Conservation (phyloP, 2,329 filamentous ascomycete species). For the Aaosphaeria arxii region DNA sequence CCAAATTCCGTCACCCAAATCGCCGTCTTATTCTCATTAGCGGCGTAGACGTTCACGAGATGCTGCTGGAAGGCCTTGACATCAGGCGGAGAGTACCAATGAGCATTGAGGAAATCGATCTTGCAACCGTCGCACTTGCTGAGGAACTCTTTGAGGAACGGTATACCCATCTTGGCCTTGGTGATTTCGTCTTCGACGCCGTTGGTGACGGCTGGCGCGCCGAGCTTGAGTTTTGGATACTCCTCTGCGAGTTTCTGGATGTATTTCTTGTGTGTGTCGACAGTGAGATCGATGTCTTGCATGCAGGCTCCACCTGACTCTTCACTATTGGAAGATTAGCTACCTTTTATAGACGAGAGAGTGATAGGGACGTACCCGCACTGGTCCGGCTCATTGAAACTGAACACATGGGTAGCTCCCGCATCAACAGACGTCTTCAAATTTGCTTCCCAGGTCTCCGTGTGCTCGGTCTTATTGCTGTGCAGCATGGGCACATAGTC, state of each 20-base stretch:
- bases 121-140: slow-evolving; percentile 21
- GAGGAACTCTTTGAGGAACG: slow-evolving; percentile 31
- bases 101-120: slow-evolving; percentile 35
- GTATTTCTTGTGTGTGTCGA: slow-evolving; percentile 19
- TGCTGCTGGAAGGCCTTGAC: slow-evolving; percentile 33
- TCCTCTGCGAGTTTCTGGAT: slow-evolving; percentile 22
- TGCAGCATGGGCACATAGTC: slow-evolving; percentile 60
- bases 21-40: slow-evolving; percentile 19
- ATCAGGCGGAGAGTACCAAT: slow-evolving; percentile 34
- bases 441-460: slow-evolving; percentile 23
- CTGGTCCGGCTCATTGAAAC: slow-evolving; percentile 40
- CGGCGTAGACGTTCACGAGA: slow-evolving; percentile 32
- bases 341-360: neutral
- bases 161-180: slow-evolving; percentile 17
- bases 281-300: slow-evolving; percentile 15
- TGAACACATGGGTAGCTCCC: slow-evolving; percentile 29
- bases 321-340: slow-evolving; percentile 1
- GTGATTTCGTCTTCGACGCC: slow-evolving; percentile 9
- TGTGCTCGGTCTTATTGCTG: slow-evolving; percentile 24
- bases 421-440: slow-evolving; percentile 23
- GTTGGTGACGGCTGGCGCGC: slow-evolving; percentile 36
- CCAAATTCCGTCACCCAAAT: slow-evolving; percentile 39
- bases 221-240: slow-evolving; percentile 25
- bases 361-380: slow-evolving; percentile 19
- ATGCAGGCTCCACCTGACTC: slow-evolving; percentile 19